Evolutionary conservation across 192 early-diverging fungal genomes (phyloP).

Genomic region (Coemansia sp.): DNA sequence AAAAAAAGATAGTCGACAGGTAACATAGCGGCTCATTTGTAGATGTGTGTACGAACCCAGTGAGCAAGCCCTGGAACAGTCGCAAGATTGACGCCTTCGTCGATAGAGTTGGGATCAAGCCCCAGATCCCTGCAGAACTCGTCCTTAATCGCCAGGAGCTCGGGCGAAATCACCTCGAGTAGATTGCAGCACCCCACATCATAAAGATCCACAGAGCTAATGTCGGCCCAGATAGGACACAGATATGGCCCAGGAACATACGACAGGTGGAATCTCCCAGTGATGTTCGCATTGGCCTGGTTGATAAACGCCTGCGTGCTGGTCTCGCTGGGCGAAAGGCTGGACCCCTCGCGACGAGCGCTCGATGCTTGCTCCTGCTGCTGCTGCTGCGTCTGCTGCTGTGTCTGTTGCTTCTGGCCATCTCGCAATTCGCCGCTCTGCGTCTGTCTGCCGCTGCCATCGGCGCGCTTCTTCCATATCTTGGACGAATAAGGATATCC

Average conservation of each 20-base stretch:
- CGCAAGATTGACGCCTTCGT: conserved; percentile 41
- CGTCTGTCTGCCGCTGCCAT: background rate
- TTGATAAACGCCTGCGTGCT: conserved; percentile 18
- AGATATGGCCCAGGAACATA: conserved; percentile 44
- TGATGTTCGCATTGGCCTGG: conserved; percentile 39
- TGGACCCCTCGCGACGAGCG: background rate
- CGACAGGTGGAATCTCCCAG: conserved; percentile 42
- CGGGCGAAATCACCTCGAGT: conserved; percentile 42
- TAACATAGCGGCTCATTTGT: background rate
- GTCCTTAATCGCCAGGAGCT: conserved; percentile 50
- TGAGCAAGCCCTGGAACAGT: conserved; percentile 37
- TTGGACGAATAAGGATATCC: conserved; percentile 46
- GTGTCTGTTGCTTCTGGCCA: background rate
- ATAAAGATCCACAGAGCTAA: conserved; percentile 46
- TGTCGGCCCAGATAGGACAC: conserved; percentile 53
- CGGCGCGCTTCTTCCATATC: conserved; percentile 29
- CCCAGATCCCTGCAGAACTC: conserved; percentile 47
- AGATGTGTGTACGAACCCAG: conserved; percentile 37
- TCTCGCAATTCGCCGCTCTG: background rate
- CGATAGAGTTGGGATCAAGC: conserved; percentile 32
- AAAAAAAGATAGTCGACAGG: too few relatives aligned
- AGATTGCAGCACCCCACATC: conserved; percentile 47
- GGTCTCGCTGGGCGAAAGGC: conserved; percentile 24
- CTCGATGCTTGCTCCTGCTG: background rate
- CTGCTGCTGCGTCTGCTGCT: conserved; percentile 5